Evolutionary conservation across 1,284 basidiomycete species (phyloP).

Genomic region (Grifola frondosa): DNA sequence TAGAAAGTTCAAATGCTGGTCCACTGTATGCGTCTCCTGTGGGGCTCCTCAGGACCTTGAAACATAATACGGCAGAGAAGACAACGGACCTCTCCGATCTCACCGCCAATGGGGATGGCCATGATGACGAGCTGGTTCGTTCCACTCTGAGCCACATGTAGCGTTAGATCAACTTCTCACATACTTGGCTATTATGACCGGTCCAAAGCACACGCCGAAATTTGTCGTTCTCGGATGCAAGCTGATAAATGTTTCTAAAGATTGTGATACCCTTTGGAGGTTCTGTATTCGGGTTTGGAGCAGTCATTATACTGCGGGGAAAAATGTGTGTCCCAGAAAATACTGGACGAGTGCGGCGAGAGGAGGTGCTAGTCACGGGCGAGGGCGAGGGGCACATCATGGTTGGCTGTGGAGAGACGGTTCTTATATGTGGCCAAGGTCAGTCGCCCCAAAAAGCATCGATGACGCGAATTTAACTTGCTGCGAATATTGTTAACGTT

Average conservation of each 20-base stretch:
- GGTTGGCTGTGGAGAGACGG: no score
- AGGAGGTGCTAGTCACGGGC: no score
- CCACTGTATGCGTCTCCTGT: slow-evolving; percentile 31
- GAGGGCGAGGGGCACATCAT: no score
- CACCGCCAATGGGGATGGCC: slow-evolving; percentile 31
- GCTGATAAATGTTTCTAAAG: slow-evolving; percentile 25
- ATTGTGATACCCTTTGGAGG: slow-evolving; percentile 30
- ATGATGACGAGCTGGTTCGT: slow-evolving; percentile 28
- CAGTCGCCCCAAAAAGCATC: no score
- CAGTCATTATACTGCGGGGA: slow-evolving; percentile 2
- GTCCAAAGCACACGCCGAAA: slow-evolving; percentile 33
- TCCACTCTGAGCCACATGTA: neutral
- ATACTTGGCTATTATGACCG: slow-evolving; percentile 31
- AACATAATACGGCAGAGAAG: no score
- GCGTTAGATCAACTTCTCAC: neutral
- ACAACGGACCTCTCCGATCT: slow-evolving; percentile 28
- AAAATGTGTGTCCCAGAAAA: neutral
- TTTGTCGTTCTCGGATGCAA: slow-evolving; percentile 30
- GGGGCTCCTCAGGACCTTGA: no score
- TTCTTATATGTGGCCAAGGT: no score
- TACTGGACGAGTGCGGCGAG: neutral
- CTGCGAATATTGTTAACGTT: no score
- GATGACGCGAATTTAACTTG: no score
- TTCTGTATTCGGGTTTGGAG: slow-evolving; percentile 28
- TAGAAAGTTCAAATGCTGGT: slow-evolving; percentile 33